A percentile compares a stretch with the other conserved stretches of the same genome.
Evolutionary conservation across 306 rosid genomes (phyloP).

Genomic region (Abrus pulchellus): DNA sequence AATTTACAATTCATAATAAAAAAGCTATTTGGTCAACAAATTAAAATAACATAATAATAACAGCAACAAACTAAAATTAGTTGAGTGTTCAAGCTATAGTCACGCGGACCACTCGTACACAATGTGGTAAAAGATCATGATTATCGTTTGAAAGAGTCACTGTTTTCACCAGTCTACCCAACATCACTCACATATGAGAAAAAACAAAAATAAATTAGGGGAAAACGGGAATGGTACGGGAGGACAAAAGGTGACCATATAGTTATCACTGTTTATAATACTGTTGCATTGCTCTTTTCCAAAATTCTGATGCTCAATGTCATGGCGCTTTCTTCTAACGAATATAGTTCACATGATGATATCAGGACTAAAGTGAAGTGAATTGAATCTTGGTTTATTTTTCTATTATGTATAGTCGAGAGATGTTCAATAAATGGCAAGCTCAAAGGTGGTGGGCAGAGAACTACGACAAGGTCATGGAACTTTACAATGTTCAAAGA

Average conservation of each 20-base stretch:
- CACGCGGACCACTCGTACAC: slow-evolving; percentile 48
- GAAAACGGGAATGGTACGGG: not conserved
- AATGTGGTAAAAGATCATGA: slow-evolving; percentile 17
- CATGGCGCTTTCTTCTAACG: slow-evolving; percentile 30
- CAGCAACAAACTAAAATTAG: slow-evolving; percentile 35
- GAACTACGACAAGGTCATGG: slow-evolving; percentile 67
- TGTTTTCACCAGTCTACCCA: slow-evolving; percentile 45
- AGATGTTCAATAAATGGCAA: slow-evolving; percentile 67
- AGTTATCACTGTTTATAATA: slow-evolving; percentile 23
- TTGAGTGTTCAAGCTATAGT: slow-evolving; percentile 37
- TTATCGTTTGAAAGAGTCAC: slow-evolving; percentile 43
- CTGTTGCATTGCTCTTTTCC: slow-evolving; percentile 8
- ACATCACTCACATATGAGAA: slow-evolving; percentile 4
- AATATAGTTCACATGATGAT: not conserved
- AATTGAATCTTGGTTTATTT: slow-evolving; percentile 42
- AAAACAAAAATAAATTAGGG: not conserved
- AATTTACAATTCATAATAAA: slow-evolving; percentile 34
- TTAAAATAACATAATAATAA: slow-evolving; percentile 40
- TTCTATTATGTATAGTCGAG: slow-evolving; percentile 54
- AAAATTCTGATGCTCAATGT: slow-evolving; percentile 3
- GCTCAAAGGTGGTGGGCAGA: slow-evolving; percentile 74
- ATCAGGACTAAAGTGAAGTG: slow-evolving; percentile 29
- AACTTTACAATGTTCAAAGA: slow-evolving; percentile 69
- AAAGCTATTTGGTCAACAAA: slow-evolving; percentile 47
- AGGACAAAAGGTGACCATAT: slow-evolving; percentile 26